Evolutionary conservation across 345 rosid species (phyloP).

Genomic region (Mercurialis annua): DNA sequence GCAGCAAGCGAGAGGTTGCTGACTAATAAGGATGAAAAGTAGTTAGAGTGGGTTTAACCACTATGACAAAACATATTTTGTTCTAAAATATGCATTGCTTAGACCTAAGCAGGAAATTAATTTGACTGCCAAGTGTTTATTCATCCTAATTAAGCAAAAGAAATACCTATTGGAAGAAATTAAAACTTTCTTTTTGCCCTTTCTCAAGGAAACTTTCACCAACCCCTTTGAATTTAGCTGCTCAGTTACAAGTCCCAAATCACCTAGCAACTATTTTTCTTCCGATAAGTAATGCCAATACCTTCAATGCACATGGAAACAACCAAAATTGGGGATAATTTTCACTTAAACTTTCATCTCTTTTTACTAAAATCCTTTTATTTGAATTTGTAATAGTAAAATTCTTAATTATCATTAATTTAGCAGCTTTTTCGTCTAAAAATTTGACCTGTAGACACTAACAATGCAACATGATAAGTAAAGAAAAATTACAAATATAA

Average conservation of each 20-base stretch:
- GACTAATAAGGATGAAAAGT: constrained; percentile 18
- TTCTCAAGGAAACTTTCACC: constrained; percentile 24
- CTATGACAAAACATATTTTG: constrained; percentile 30
- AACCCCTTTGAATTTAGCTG: constrained; percentile 14
- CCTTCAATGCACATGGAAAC: background rate
- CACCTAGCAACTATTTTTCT: background rate
- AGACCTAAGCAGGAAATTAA: background rate
- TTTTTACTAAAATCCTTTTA: too few relatives aligned
- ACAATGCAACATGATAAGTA: too few relatives aligned
- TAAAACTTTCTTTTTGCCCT: constrained; percentile 13
- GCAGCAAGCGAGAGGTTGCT: background rate
- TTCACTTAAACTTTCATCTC: too few relatives aligned
- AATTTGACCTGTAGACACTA: too few relatives aligned
- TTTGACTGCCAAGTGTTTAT: constrained; percentile 12
- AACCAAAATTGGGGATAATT: background rate
- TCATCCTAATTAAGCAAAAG: constrained; percentile 3
- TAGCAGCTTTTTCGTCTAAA: too few relatives aligned
- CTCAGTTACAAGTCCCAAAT: background rate
- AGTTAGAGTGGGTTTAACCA: constrained; percentile 43
- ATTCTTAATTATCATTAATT: too few relatives aligned
- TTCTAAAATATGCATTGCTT: background rate
- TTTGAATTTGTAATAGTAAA: too few relatives aligned
- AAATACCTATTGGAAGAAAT: constrained; percentile 19
- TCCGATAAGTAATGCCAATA: background rate
- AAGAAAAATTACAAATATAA: too few relatives aligned